Base-by-base conservation (phyloP, 31 red algal species). In the Odonthalia washingtoniensis region DNA sequence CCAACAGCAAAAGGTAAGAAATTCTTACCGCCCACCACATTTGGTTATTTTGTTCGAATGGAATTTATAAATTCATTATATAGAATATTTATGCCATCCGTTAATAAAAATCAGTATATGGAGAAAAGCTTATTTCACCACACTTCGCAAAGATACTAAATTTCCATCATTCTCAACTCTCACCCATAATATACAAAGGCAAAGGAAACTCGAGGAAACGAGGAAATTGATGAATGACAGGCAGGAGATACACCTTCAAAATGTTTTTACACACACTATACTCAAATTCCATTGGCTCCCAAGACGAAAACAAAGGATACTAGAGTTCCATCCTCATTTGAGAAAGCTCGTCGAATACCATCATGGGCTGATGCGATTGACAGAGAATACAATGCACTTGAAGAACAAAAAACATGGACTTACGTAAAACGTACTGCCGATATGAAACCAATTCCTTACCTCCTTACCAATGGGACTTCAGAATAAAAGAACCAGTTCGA, bases 391-490 rank as follows among this genome's bases (percentile, higher is more conserved):
- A 45, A 83, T 4, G 24, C 52, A 26, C 79, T 68, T 40, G 17
- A 35, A 37, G 79, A 83, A 32, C 28, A 61, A 0, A 18, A 69
- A 4, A 69, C 79, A 0, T 37, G 79, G 27, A 38, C 21, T 57
- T 57, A 57, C 21, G 21, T 57, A 14, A 57, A 9, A 21, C 9
- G 49, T 14, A 57, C 49, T 9, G 49, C 49, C 21, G 12, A 57
- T 21, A 57, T 57, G 49, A 57, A 57, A 14, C 66, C 66, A 28
- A 34, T 70, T 28, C n/a, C n/a, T 28, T 69, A 62, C 43, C 72
- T 38, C 17, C n/a, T n/a, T n/a, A n/a, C n/a, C n/a, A n/a, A n/a
- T 74, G 82, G 82, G 82, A 37, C 6, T 85, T 74, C 46, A 31
- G 69, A 0, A 14, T 74, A 3, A 85, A 85, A 40, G 0, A 73